Evolutionary conservation across 805 yeast species (phyloP), one percentile per base, ranked within the genome.

Genomic region (Candida chauliodis): DNA sequence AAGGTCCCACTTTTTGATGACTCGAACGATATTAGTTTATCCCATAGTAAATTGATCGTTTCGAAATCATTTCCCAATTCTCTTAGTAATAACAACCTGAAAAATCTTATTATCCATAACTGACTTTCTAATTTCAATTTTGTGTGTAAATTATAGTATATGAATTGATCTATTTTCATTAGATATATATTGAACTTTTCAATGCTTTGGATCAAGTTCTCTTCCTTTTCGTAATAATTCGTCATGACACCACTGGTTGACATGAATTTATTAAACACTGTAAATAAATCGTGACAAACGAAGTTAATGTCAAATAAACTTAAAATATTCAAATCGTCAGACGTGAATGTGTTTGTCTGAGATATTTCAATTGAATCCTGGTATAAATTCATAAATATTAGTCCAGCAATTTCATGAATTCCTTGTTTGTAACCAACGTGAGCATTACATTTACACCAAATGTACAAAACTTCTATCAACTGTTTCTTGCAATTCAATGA

Each of bases 71-170:
- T 45, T 1, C 76, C 78, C 20, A 76, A 50, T 45, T 76, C 81
- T 36, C 81, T 53, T 5, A 69, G 56, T 13, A 75, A 54, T 3
- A 75, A 43, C 24, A 76, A 55, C 18, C 80, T 53, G 20, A 71
- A 63, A 53, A 70, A 76, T 30, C 81, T 50, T n/a, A 76, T 70
- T 18, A 75, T 59, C 81, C 81, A 76, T 30, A 76, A 60, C 37
- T 75, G 74, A 2, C 76, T 64, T 42, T 75, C 80, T 5, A 75
- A 52, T 41, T 63, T 61, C 26, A 73, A 57, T 44, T 66, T 69
- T 34, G 64, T 67, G 11, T 65, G 53, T 27, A 75, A 50, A 41
- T 62, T 62, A 45, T 72, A 71, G 44, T 72, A 75, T 13, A 74
- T 58, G 13, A 68, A 56, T 35, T 66, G 72, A 49, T 76, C 81